Evolutionary conservation across 441 rosid genomes (phyloP).

Genomic region (Euphorbia celastroides): DNA sequence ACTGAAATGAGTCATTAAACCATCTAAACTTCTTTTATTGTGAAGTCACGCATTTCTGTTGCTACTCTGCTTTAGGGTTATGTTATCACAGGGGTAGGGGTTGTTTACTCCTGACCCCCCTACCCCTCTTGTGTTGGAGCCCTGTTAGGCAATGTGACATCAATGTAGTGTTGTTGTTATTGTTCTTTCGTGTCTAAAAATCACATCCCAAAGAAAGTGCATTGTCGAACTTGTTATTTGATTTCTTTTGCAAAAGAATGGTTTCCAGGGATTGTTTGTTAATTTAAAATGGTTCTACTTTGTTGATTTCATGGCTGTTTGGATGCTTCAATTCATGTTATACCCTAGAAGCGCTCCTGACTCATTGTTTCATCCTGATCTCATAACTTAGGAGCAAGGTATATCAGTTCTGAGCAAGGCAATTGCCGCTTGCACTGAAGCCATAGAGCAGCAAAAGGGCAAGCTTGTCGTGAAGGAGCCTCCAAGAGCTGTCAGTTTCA

Average conservation of each 20-base stretch:
- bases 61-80: too few species aligned
- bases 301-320: neutral
- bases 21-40: too few species aligned
- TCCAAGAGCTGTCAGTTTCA: conserved; percentile 81
- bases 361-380: conserved; percentile 13
- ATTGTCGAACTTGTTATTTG: neutral
- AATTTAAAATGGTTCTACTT: neutral
- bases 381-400: conserved; percentile 76
- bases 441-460: conserved; percentile 78
- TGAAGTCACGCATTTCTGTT: too few species aligned
- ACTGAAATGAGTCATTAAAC: too few species aligned
- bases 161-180: too few species aligned
- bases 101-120: too few species aligned
- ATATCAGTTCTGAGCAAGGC: conserved; percentile 67
- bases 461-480: conserved; percentile 80
- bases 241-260: too few species aligned
- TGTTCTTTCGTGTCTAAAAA: too few species aligned
- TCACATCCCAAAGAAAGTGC: neutral
- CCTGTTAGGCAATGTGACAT: too few species aligned
- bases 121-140: too few species aligned
- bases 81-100: too few species aligned
- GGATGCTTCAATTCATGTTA: neutral
- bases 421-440: conserved; percentile 66
- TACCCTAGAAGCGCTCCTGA: neutral
- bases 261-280: neutral